Base-by-base conservation (phyloP, 805 yeast genomes). In the Brettanomyces sp. region DNA sequence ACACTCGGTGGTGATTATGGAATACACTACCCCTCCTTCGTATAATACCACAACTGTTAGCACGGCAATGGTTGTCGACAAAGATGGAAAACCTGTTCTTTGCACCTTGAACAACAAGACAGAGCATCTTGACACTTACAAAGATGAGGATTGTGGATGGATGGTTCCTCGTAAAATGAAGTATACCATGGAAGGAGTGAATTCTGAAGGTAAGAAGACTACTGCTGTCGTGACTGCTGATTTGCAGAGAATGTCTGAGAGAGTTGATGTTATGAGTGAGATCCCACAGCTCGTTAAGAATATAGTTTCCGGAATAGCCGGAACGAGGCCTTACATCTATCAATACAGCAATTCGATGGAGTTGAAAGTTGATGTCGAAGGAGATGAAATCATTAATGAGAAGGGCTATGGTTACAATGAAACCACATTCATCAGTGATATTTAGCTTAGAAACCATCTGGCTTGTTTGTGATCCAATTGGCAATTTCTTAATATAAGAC, bases 181-280 rank as follows among this genome's bases (percentile, higher is more conserved):
- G 48, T 82, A 87, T 61, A 70, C 43, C 69, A 76, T 59, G 63
- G 65, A 65, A 45, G 64, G 76, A 12, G 62, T 61, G 3, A 64
- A 73, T 8, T 65, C 57, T 18, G 62, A 60, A 13, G 65, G 59
- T 18, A 51, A 62, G 30, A 62, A 59, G 22, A 70, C 74, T 24
- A 67, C 64, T 41, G 84, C 77, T 41, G 63, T 60, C 9, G 77
- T 85, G 21, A 60, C 56, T 37, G 96, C 96, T 50, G 67, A 72
- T 22, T 73, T 91, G 54, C 62, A 63, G 14, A 69, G 73, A 41
- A 66, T 86, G 49, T 79, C 87, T 44, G 97, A 88, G 69, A 80
- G 98, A 62, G 90, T 93, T 48, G 99, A 93, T 66, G 98, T 93
- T 49, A 89, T 93, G 97, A 86, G 89, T 44, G 98, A 93, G 68